Base-by-base conservation (phyloP, 129 eudicot species). In the Artemisia annua region DNA sequence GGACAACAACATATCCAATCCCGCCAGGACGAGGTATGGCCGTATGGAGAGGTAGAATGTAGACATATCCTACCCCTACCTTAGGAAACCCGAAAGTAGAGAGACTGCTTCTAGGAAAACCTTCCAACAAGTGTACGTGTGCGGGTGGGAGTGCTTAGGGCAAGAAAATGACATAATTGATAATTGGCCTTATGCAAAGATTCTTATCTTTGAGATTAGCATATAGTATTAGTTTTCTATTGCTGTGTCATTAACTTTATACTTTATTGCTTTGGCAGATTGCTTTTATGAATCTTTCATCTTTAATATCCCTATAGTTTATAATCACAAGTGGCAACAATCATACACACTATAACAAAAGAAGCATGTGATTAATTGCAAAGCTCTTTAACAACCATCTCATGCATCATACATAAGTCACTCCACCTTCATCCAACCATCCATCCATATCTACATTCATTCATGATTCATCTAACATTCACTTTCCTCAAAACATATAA, bases 391-490 rank as follows among this genome's bases (percentile, higher is more conserved):
- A 75, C 74, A 60, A 73, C 46, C 61, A 80, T 76, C 66, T 52
- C 55, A 63, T 84, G 80, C 80, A 76, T 77, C 84, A 76, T 49
- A 70, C 82, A 77, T 48, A 7, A 70, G 64, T 68, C 53, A 74
- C 88, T 80, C 73, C 85, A 72, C 80, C 88, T 77, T 63, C 83
- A 77, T 58, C 78, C 76, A 66, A 19, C 52, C 80, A 77, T 72
- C 57, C 66, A 65, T 14, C 67, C 64, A 84, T 53, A 54, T 78
- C 46, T 78, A 80, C 82, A 78, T 48, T 17, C 83, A 70, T 78
- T 67, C 63, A 74, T 22, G 24, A 22, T 22, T 22, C 24, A 26
- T 26, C 50, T 64, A 54, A 18, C 85, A 70, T 70, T 66, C 78
- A 78, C 78, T 66, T 71, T 63, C 82, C 84, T 49, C 2, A 68